Conservation (phyloP, 768 basidiomycete genomes). For the Lactarius vividus region DNA sequence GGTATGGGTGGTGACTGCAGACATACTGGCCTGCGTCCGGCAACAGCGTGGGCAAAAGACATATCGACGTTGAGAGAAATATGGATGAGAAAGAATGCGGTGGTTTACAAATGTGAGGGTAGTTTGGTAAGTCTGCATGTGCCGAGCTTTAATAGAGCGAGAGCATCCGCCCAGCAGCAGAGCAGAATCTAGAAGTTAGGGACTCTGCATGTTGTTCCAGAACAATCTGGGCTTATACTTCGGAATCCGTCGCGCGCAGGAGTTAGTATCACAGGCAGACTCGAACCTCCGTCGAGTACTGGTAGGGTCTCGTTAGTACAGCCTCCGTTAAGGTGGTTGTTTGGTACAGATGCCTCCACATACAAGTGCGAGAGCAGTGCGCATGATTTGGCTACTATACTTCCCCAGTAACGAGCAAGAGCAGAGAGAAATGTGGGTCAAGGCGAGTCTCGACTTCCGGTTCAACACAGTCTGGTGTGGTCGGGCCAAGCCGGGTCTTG, state of each 20-base stretch:
- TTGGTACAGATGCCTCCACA: background rate
- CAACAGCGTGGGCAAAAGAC: conserved; percentile 13
- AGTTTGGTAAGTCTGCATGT: background rate
- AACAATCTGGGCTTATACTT: background rate
- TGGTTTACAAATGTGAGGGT: background rate
- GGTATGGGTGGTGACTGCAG: background rate
- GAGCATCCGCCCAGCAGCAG: background rate
- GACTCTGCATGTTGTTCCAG: background rate
- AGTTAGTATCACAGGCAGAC: background rate
- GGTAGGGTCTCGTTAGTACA: background rate
- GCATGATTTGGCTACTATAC: background rate
- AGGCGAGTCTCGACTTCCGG: background rate
- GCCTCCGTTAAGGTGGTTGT: background rate
- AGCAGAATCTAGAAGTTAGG: background rate
- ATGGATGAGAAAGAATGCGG: background rate
- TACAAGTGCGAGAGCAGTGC: background rate
- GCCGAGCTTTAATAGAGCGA: conserved; percentile 2
- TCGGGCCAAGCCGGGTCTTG: background rate
- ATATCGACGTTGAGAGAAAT: background rate
- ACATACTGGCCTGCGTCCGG: conserved; percentile 30
- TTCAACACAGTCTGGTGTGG: background rate
- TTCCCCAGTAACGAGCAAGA: background rate
- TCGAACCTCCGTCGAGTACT: background rate
- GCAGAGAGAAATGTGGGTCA: background rate
- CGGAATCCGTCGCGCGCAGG: background rate